Conservation (phyloP, 352 stramenopile species). For the Globisporangium heterothallicum region DNA sequence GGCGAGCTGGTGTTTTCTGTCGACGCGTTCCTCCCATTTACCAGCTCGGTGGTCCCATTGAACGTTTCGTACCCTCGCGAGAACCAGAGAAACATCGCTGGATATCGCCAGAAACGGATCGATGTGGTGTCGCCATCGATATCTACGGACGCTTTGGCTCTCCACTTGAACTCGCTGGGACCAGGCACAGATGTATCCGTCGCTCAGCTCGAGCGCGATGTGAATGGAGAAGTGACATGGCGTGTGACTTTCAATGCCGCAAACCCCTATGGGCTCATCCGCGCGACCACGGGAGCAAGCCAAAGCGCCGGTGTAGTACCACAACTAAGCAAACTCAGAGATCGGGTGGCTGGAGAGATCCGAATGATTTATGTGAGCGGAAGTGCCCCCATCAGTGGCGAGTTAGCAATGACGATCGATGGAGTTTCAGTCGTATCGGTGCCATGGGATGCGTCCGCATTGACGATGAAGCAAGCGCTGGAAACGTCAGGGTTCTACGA, state of each 20-base stretch:
- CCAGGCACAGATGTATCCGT: not conserved
- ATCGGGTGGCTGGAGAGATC: constrained; percentile 20
- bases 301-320: not conserved
- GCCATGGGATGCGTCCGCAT: constrained; percentile 23
- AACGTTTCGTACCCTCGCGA: constrained; percentile 9
- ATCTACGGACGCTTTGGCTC: not conserved
- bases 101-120: constrained; percentile 9
- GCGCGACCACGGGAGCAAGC: not conserved
- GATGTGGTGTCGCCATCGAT: constrained; percentile 3
- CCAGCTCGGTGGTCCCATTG: constrained; percentile 12
- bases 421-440: constrained; percentile 14
- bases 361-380: constrained; percentile 36
- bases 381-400: constrained; percentile 25
- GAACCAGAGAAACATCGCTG: constrained; percentile 4
- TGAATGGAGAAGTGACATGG: constrained; percentile 5
- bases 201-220: not conserved
- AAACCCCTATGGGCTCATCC: constrained; percentile 3
- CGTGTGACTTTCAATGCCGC: constrained; percentile 4
- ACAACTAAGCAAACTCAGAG: not conserved
- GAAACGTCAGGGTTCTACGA: constrained; percentile 25
- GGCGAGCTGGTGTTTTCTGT: constrained; percentile 10
- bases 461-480: constrained; percentile 18
- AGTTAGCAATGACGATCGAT: constrained; percentile 23
- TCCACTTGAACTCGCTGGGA: not conserved
- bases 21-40: constrained; percentile 21